A percentile compares a stretch with the other conserved stretches of the same genome.
phyloP scores from a whole-genome alignment of 495 filamentous ascomycete genomes.

The Aspergillus bridgeri region DNA sequence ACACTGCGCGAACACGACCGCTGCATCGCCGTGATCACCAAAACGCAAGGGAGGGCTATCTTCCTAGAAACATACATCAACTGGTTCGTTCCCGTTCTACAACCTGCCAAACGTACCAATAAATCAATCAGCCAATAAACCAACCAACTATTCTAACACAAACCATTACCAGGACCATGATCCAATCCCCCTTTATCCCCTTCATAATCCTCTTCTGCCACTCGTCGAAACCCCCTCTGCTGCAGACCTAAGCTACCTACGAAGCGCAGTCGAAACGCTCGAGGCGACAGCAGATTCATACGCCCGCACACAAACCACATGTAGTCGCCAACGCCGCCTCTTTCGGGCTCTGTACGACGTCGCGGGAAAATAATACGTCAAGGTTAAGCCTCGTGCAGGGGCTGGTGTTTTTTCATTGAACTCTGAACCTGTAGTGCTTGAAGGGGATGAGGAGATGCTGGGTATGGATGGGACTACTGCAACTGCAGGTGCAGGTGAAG shows the following conservation, averaged over 20 bases:
- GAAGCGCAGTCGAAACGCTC: slow-evolving; percentile 12
- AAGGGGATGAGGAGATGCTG: no score
- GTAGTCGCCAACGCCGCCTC: slow-evolving; percentile 8
- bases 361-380: slow-evolving; percentile 13
- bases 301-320: background rate
- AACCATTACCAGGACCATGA: slow-evolving; percentile 15
- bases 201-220: slow-evolving; percentile 23
- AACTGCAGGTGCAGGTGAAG: no score
- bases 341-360: slow-evolving; percentile 17
- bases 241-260: slow-evolving; percentile 12
- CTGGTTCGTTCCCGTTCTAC: slow-evolving; percentile 11
- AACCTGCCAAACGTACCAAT: no score
- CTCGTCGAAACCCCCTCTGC: slow-evolving; percentile 15
- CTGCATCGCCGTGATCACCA: slow-evolving; percentile 10
- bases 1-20: slow-evolving; percentile 12
- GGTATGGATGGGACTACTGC: no score
- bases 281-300: slow-evolving; percentile 6
- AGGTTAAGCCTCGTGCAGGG: slow-evolving; percentile 12
- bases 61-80: slow-evolving; percentile 14
- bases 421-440: no score
- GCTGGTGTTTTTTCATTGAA: no score
- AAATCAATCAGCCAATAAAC: no score
- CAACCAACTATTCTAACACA: no score
- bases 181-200: slow-evolving; percentile 16
- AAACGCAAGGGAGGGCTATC: background rate